Base-by-base conservation (phyloP, 495 filamentous ascomycete species). In the Aspergillus affinis region DNA sequence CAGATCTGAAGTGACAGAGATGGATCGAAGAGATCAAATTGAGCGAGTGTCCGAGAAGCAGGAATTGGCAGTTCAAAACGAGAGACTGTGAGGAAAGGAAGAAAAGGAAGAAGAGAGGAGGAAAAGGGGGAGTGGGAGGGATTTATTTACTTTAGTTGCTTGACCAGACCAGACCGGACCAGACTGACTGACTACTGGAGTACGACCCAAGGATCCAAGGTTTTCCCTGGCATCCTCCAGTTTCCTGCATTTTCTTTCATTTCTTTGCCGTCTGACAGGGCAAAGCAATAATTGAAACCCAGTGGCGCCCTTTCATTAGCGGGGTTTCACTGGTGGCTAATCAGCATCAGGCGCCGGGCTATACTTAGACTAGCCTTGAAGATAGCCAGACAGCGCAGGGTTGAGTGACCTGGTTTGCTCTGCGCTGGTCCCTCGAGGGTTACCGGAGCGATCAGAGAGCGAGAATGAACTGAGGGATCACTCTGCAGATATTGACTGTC, bases 91-190 rank as follows among this genome's bases (percentile, higher is more conserved):
- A 53, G 18, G 46, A 50, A 51, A 61, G 51, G 46, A 52, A 27
- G 32, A 45, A n/a, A n/a, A 53, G 51, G 59, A 62, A 48, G 60
- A 54, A 54, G 60, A 50, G 54, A 58, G 23, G 30, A 54, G 48
- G 30, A 63, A 61, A 47, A 49, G 48, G 45, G 10, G 50, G 23
- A 17, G 48, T 27, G 47, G 19, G 29, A 30, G 56, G 23, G 6
- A n/a, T 57, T 56, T 26, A 48, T 48, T 41, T 36, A 41, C 29
- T 19, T 21, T 30, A 12, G 9, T 41, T 15, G 45, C 17, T 41
- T 15, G 45, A 13, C 18, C 17, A 1, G 29, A 26, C 23, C 4
- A 4, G 23, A 26, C 23, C 4, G 23, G 23, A 26, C 23, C 4
- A 4, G 23, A 26, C 23, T 26, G 23, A 26, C 23, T 26, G 4